These are phyloP conservation scores for Phialemonium atrogriseum DNA, from an alignment of 2,329 filamentous ascomycete genomes.

Conservation along the genomic window DNA sequence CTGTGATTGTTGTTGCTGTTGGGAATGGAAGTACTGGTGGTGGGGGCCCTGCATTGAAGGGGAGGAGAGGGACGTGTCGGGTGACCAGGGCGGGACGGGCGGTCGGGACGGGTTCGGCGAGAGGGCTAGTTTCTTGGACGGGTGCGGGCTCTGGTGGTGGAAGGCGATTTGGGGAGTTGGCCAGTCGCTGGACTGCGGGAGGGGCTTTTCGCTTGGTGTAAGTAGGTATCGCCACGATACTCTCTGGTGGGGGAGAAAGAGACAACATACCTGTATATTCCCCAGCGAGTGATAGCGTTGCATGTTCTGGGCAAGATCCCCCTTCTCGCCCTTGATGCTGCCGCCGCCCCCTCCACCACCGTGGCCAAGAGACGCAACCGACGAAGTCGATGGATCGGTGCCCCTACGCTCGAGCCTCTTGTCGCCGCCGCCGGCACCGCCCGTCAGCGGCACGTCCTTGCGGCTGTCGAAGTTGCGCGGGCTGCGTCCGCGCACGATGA, in stretches of 20 bases:
- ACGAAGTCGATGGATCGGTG: conserved; percentile 17
- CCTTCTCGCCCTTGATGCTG: conserved; percentile 3
- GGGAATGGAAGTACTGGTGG: conserved; percentile 10
- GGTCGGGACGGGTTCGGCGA: conserved; percentile 43
- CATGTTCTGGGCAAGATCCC: conserved; percentile 16
- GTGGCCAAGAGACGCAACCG: neutral
- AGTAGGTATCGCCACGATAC: neutral
- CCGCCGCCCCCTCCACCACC: neutral
- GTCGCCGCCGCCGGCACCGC: no score
- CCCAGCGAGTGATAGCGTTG: conserved; percentile 24
- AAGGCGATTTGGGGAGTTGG: conserved; percentile 25
- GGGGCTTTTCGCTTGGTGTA: conserved; percentile 8
- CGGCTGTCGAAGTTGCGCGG: conserved; percentile 89
- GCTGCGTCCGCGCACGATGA: conserved; percentile 88
- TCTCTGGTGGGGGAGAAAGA: neutral
- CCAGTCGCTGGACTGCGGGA: conserved; percentile 36
- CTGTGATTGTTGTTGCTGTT: conserved; percentile 14
- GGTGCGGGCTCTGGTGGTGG: conserved; percentile 32
- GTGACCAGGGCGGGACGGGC: conserved; percentile 43
- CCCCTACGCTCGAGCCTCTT: conserved; percentile 37
- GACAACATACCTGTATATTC: conserved; percentile 23
- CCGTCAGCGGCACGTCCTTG: conserved; percentile 73
- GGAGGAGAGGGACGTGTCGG: conserved; percentile 9
- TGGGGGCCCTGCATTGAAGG: conserved; percentile 5
- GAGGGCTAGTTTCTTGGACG: conserved; percentile 43